Evolutionary conservation across 2,329 filamentous ascomycete genomes (phyloP), one percentile per base, ranked within the genome.

Genomic region (Xylaria sp.): DNA sequence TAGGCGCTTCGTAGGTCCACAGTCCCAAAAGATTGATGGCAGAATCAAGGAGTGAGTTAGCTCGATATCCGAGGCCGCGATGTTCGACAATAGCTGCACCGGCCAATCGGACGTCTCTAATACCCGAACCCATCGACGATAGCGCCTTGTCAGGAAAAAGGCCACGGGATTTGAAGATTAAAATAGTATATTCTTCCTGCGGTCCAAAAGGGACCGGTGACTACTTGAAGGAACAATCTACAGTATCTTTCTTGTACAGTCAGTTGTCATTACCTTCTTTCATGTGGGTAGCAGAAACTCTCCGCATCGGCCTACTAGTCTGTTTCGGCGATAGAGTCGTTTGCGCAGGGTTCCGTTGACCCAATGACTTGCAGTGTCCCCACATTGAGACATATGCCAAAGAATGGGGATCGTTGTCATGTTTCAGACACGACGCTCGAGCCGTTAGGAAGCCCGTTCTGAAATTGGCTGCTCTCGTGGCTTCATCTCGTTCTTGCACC

Each of bases 331-430:
- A 70, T 72, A 70, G 70, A 72, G 75, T 79, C 74, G 76, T 80
- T 78, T 80, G 81, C 80, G 82, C 80, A 79, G 75, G 77, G 78
- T 79, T 76, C 81, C 81, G 81, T 78, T 72, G 74, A 75, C 74
- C 76, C 75, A 74, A 77, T 74, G 63, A 74, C 66, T 70, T 74
- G 69, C 73, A 81, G 74, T 76, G 68, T 72, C 59, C 71, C 56
- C 72, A 69, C 68, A 71, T 63, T 71, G 62, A 72, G 73, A 71
- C 67, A 66, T 65, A 39, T 75, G 63, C 68, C 71, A 73, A 73
- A 70, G 54, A 65, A 65, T 68, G 69, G 69, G 69, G 58, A 72
- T 75, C 63, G 68, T 71, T 68, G 65, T 68, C 64, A 58, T 76
- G 73, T 77, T 76, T 75, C 75, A 75, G 67, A 72, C 65, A 68